Evolutionary conservation across 225 moss, liverwort and hornwort species (phyloP).

Genomic region (Bryoerythrophyllum caledonicum): DNA sequence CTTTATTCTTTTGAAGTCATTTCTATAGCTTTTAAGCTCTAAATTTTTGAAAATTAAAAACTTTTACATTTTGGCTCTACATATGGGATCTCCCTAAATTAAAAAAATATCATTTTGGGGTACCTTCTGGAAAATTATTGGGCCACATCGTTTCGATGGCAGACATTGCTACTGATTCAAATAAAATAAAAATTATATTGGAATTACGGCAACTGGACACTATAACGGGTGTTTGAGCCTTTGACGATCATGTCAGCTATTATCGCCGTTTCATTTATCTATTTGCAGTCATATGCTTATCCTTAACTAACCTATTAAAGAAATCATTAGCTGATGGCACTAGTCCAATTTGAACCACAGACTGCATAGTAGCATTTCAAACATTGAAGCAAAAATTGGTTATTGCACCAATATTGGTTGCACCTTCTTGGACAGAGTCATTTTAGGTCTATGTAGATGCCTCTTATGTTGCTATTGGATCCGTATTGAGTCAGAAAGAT

Average conservation of each 20-base stretch:
- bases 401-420: too few relatives aligned
- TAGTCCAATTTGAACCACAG: background rate
- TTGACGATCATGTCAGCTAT: background rate
- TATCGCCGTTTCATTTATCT: background rate
- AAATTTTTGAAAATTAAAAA: too few relatives aligned
- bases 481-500: background rate
- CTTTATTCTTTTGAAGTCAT: too few relatives aligned
- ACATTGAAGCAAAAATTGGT: background rate
- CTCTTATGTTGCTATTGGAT: background rate
- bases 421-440: background rate
- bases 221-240: too few relatives aligned
- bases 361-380: background rate
- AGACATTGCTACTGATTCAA: background rate
- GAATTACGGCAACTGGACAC: too few relatives aligned
- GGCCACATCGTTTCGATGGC: too few relatives aligned
- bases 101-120: too few relatives aligned
- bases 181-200: background rate
- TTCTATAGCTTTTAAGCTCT: too few relatives aligned
- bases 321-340: background rate
- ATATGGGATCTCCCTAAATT: background rate
- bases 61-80: too few relatives aligned
- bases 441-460: background rate
- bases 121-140: too few relatives aligned
- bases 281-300: background rate
- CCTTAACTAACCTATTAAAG: background rate